Evolutionary conservation across 495 filamentous ascomycete species (phyloP).

Genomic region (Xylaria telfairii): DNA sequence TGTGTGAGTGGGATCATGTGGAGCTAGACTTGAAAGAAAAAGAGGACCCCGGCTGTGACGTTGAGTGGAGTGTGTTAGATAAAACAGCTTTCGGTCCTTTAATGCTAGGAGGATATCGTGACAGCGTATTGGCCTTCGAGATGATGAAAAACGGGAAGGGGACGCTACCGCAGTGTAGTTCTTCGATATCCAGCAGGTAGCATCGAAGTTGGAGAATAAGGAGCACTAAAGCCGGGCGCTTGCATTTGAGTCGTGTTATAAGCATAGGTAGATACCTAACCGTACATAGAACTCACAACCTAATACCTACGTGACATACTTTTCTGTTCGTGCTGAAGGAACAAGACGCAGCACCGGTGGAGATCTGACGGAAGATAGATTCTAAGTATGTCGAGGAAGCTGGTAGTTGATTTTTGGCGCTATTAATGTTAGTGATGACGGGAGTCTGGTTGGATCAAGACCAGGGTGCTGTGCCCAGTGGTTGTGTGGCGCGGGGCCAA

Average conservation of each 20-base stretch:
- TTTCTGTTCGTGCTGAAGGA: not conserved
- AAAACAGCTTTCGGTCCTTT: constrained; percentile 15
- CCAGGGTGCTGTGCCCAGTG: not conserved
- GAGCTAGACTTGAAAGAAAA: not conserved
- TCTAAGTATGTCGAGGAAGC: not conserved
- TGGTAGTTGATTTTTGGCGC: not conserved
- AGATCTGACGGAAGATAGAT: not conserved
- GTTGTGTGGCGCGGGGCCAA: not conserved
- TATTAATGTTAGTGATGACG: not conserved
- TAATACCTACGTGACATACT: too few relatives aligned
- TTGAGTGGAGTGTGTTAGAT: constrained; percentile 11
- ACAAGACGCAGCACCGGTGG: not conserved
- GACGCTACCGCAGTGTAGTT: not conserved
- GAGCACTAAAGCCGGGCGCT: not conserved
- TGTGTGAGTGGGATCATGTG: constrained; percentile 15
- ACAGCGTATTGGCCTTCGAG: not conserved
- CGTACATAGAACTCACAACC: too few relatives aligned
- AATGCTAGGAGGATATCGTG: not conserved
- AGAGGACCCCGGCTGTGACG: not conserved
- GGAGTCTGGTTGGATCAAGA: not conserved
- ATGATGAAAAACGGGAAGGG: not conserved
- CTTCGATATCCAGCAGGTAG: not conserved
- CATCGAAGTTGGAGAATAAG: not conserved
- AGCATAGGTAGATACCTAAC: not conserved
- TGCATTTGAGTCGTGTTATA: not conserved